These are phyloP conservation scores for Phialophora macrospora DNA, from an alignment of 2,329 filamentous ascomycete species.

Conservation along the genomic window DNA sequence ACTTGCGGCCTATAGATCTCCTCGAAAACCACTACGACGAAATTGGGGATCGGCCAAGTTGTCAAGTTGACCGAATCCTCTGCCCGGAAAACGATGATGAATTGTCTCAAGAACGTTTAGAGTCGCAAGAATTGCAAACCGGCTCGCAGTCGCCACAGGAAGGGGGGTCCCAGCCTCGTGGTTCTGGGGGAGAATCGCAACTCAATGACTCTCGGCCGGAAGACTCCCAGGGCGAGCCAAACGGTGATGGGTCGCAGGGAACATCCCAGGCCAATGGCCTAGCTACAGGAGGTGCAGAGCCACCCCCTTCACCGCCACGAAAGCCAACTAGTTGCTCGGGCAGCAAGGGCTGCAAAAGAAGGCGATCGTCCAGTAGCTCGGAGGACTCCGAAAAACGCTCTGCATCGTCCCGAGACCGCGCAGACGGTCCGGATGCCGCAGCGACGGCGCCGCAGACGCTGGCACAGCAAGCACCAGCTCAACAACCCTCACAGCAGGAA, in stretches of 20 bases:
- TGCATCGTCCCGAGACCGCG: neutral
- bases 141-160: neutral
- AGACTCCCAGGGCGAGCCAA: neutral
- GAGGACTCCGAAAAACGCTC: neutral
- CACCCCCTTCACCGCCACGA: neutral
- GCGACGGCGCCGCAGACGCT: neutral
- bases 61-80: neutral
- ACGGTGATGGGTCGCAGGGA: neutral
- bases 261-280: neutral
- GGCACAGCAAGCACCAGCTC: neutral
- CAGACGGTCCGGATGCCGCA: neutral
- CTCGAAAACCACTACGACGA: slow-evolving; percentile 21
- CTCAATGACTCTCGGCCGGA: neutral
- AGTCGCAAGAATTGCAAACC: neutral
- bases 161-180: neutral
- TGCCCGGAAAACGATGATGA: too few relatives aligned
- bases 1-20: slow-evolving; percentile 17
- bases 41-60: neutral
- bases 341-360: neutral
- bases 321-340: neutral
- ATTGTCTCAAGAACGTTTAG: neutral
- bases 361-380: neutral
- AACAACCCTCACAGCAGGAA: neutral
- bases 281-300: neutral
- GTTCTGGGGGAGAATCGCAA: neutral